Evolutionary conservation across 1,284 basidiomycete species (phyloP).

Genomic region (Porodaedalea pini): DNA sequence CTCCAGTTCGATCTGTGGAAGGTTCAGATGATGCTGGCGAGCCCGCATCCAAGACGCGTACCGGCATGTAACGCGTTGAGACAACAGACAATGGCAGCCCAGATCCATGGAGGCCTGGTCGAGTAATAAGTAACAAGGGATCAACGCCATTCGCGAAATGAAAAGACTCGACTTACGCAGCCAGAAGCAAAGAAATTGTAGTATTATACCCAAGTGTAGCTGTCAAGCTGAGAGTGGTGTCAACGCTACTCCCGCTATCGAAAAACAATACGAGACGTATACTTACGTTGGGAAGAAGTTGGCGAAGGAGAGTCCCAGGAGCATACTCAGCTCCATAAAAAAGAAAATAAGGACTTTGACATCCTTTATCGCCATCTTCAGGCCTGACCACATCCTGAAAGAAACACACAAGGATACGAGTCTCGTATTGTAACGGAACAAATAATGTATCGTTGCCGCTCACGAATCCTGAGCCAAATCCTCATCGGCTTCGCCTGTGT

Average conservation of each 20-base stretch:
- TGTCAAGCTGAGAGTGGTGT: slow-evolving; percentile 28
- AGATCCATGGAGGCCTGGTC: slow-evolving; percentile 60
- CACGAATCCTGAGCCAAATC: slow-evolving; percentile 31
- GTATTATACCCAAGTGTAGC: slow-evolving; percentile 36
- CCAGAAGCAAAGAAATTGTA: slow-evolving; percentile 34
- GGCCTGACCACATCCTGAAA: slow-evolving; percentile 24
- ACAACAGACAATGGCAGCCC: slow-evolving; percentile 52
- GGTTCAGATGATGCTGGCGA: no score
- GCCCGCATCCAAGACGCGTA: slow-evolving; percentile 23
- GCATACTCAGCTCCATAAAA: slow-evolving; percentile 22
- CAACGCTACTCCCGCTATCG: slow-evolving; percentile 19
- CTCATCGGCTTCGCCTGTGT: slow-evolving; percentile 37
- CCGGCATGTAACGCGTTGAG: slow-evolving; percentile 67
- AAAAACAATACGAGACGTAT: neutral
- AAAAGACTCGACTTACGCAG: slow-evolving; percentile 31
- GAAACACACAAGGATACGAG: neutral
- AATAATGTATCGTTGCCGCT: no score
- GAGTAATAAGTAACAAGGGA: no score
- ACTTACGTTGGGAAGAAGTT: slow-evolving; percentile 34
- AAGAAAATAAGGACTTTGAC: slow-evolving; percentile 34
- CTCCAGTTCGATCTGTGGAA: slow-evolving; percentile 55
- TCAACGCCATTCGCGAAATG: no score
- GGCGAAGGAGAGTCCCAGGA: slow-evolving; percentile 37
- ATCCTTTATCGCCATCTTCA: slow-evolving; percentile 32
- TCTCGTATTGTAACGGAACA: neutral